Conservation (phyloP, 2,329 filamentous ascomycete species). For the Ophiostoma pallidulum region DNA sequence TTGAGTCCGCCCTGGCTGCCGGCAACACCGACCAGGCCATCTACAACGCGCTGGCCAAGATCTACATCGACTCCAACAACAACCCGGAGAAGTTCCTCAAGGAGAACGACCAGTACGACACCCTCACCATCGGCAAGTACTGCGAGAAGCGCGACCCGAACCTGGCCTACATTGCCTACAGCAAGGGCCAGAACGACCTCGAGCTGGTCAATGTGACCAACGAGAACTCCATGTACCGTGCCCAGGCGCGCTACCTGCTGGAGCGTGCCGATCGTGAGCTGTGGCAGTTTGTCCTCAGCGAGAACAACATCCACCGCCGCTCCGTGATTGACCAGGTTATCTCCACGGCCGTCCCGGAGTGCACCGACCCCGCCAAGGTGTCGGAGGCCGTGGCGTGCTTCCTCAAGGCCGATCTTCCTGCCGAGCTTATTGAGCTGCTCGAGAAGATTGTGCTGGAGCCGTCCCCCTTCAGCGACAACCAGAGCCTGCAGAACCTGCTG, state of each 20-base stretch:
- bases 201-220: constrained; percentile 98
- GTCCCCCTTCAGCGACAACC: constrained; percentile 96
- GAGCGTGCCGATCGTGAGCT: constrained; percentile 84
- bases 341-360: constrained; percentile 87
- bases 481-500: constrained; percentile 89
- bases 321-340: constrained; percentile 95
- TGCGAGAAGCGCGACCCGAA: constrained; percentile 98
- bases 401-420: constrained; percentile 80
- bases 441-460: constrained; percentile 99
- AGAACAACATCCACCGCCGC: constrained; percentile 91
- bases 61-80: constrained; percentile 98
- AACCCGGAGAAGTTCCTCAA: constrained; percentile 95
- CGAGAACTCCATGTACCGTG: constrained; percentile 99
- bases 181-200: constrained; percentile 93
- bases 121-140: constrained; percentile 87
- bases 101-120: constrained; percentile 95
- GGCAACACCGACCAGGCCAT: constrained; percentile 96
- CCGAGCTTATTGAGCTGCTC: constrained; percentile 90
- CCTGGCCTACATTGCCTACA: constrained; percentile 86
- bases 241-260: constrained; percentile 90
- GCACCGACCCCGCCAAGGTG: constrained; percentile 86
- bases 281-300: constrained; percentile 88
- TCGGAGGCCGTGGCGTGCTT: constrained; percentile 90
- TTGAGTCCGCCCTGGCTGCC: constrained; percentile 78
- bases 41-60: constrained; percentile 96